phyloP scores from a whole-genome alignment of 441 rosid genomes.

The Adansonia madagascariensis region DNA sequence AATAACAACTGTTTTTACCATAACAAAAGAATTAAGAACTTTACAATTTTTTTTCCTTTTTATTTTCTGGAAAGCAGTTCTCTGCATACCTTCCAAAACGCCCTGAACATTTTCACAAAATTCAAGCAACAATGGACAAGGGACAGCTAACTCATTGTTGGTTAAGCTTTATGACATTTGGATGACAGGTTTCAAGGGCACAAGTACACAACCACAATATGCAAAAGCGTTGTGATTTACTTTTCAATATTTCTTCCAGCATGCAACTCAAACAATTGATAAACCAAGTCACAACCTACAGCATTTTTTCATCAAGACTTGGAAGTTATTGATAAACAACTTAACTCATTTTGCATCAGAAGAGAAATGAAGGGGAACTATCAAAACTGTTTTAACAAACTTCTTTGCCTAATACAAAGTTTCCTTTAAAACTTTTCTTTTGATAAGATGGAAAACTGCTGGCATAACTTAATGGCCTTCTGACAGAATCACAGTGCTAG shows the following conservation, averaged over 20 bases:
- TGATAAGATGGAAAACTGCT: not conserved
- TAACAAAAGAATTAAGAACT: not conserved
- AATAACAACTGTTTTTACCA: not conserved
- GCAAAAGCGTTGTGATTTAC: not conserved
- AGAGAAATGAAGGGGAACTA: slow-evolving; percentile 1
- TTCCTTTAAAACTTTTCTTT: not conserved
- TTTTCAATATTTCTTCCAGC: not conserved
- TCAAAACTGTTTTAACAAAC: not conserved
- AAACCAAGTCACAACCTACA: slow-evolving; percentile 9
- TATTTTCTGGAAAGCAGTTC: not conserved
- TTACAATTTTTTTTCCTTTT: not conserved
- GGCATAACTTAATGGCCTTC: not conserved
- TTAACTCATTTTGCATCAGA: slow-evolving; percentile 1
- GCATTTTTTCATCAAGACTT: not conserved
- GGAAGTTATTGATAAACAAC: not conserved
- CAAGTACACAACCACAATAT: not conserved
- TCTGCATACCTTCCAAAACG: not conserved
- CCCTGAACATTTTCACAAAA: not conserved
- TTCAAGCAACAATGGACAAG: slow-evolving; percentile 8
- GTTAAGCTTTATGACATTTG: not conserved
- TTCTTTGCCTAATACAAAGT: not conserved
- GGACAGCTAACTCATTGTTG: slow-evolving; percentile 3
- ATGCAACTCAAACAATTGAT: slow-evolving; percentile 10
- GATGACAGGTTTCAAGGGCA: slow-evolving; percentile 21
- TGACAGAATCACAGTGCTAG: slow-evolving; percentile 3